phyloP scores from a whole-genome alignment of 345 rosid species.

The Heritiera littoralis region DNA sequence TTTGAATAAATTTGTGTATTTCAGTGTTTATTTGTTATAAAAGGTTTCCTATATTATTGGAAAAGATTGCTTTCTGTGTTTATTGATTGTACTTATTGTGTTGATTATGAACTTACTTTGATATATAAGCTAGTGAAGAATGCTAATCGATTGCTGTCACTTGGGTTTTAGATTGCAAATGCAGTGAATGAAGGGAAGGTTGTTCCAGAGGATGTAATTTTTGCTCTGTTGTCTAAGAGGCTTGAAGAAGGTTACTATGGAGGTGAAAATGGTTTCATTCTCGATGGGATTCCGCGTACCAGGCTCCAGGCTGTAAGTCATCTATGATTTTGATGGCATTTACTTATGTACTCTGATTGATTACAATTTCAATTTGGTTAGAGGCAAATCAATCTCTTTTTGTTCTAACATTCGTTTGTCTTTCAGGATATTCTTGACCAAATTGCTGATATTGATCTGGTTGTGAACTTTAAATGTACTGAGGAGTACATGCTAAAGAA shows the following conservation, averaged over 20 bases:
- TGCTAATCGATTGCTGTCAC: neutral
- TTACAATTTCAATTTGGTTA: neutral
- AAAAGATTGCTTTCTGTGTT: neutral
- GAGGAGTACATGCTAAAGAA: conserved; percentile 45
- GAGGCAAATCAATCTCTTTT: neutral
- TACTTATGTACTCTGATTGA: neutral
- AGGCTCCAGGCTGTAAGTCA: conserved; percentile 71
- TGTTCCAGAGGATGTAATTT: conserved; percentile 73
- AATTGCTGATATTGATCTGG: conserved; percentile 79
- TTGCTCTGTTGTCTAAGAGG: conserved; percentile 75
- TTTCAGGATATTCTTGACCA: conserved; percentile 85
- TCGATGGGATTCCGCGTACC: conserved; percentile 91
- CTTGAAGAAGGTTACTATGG: conserved; percentile 70
- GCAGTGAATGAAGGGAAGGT: conserved; percentile 72
- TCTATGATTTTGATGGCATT: neutral
- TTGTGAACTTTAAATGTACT: conserved; percentile 69
- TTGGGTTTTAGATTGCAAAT: conserved; percentile 26
- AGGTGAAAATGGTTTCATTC: conserved; percentile 92
- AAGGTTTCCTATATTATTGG: neutral
- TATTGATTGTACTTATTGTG: neutral
- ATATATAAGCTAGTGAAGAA: neutral
- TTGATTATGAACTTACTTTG: neutral
- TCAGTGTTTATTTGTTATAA: neutral
- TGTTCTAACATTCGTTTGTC: conserved; percentile 14
- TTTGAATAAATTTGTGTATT: neutral